Base-by-base conservation (phyloP, 257 asterid species). In the Solanum appendiculatum region DNA sequence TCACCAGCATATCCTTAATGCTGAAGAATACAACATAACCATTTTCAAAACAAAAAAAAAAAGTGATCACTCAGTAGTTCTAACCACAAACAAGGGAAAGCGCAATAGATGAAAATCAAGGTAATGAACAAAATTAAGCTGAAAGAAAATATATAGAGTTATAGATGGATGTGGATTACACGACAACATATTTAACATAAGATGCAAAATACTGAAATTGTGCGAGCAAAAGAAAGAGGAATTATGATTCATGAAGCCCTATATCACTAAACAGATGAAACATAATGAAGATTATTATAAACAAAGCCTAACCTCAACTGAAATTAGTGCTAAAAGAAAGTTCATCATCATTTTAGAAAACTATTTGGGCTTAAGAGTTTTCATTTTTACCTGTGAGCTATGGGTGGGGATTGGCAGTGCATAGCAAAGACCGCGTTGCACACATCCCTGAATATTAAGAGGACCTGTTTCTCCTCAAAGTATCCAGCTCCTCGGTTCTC, bases 361-460 rank as follows among this genome's bases (percentile, higher is more conserved):
- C n/a, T 54, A 54, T 2, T 80, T 18, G 20, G 31, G 27, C 51
- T 69, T 23, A 82, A 33, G 48, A 87, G 83, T 12, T 36, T 60
- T 25, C n/a, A 10, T 51, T 73, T 89, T 91, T 93, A 96, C 99
- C 99, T 87, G 89, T 97, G 99, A 87, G 99, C 99, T 87, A 97
- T 92, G 20, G 99, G 97, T 27, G 97, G 98, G 86, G 91, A 90
- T 88, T 93, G 98, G 88, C 98, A 92, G 91, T 97, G 99, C 98
- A 97, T 96, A 31, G 98, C 99, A 89, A 95, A 97, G 75, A 95
- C 98, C 64, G 99, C 97, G 86, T 91, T 96, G 91, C 99, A 96
- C 18, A 93, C 89, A 91, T 96, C 99, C 91, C 98, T 92, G 86
- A 97, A 93, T 77, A 96, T 94, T 64, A 95, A 88, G 25, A 96